Evolutionary conservation across 2,329 filamentous ascomycete species (phyloP), one percentile per base, ranked within the genome.

Genomic region (Pestalotiopsis sp.): DNA sequence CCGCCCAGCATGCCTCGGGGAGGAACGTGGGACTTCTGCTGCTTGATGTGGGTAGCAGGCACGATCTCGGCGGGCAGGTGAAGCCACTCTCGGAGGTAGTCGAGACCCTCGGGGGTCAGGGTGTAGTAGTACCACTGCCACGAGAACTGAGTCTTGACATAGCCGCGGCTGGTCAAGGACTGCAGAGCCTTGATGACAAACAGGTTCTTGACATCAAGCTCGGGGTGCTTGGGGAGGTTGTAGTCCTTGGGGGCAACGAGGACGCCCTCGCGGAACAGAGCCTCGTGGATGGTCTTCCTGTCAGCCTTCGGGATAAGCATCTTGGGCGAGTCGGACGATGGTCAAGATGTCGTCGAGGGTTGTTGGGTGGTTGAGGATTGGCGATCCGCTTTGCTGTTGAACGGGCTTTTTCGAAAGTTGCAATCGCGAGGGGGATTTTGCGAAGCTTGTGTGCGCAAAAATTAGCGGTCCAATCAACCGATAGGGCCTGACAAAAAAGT

Each of bases 71-170:
- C 95, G 81, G 96, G 96, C 80, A 99, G 93, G 88, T 99, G 96
- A 80, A 99, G 95, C 96, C 96, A 99, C 90, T 99, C 96, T 83
- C 96, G 95, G 85, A 99, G 95, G 91, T 99, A 99, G 89, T 98
- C 95, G 84, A 99, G 95, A 87, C 96, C 96, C 90, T 98, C 95
- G 82, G 95, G 93, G 84, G 95, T 98, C 86, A 99, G 92, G 86
- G 96, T 98, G 92, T 99, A 99, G 93, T 99, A 99, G 92, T 98
- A 97, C 91, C 95, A 97, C 88, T 97, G 94, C 94, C 94, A 97
- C 77, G 94, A 97, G 93, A 99, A 99, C 87, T 97, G 96, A 80
- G 96, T 99, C 93, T 99, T 99, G 87, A 99, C 91, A 86, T 93
- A 98, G 83, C 95, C 95, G 84, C 96, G 95, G 78, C 95, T 98